phyloP scores from a whole-genome alignment of 257 asterid genomes.

The Solanum appendiculatum region DNA sequence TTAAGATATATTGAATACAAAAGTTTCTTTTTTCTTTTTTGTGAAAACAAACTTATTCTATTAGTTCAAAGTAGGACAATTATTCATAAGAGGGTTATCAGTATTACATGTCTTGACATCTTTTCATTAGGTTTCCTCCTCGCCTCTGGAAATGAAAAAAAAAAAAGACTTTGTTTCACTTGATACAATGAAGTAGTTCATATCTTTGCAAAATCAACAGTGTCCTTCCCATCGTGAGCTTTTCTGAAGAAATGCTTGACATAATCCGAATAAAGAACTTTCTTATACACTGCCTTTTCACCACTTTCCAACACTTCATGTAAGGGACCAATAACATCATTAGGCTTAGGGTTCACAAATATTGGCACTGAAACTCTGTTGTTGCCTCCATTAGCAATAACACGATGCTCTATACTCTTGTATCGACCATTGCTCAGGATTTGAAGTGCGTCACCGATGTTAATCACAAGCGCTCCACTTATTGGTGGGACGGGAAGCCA shows the following conservation, averaged over 20 bases:
- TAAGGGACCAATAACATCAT: slow-evolving; percentile 35
- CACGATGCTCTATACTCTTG: slow-evolving; percentile 52
- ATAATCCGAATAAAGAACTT: slow-evolving; percentile 30
- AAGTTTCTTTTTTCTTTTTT: not conserved
- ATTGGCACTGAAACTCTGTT: slow-evolving; percentile 41
- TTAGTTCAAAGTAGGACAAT: not conserved
- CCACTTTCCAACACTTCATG: slow-evolving; percentile 32
- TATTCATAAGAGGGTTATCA: not conserved
- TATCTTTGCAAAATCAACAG: slow-evolving; percentile 33
- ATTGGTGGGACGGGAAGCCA: slow-evolving; percentile 43
- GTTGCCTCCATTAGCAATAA: slow-evolving; percentile 15
- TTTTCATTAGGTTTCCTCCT: not conserved
- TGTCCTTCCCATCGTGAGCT: slow-evolving; percentile 43
- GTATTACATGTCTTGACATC: not conserved
- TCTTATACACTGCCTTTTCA: slow-evolving; percentile 29
- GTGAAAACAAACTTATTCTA: not conserved
- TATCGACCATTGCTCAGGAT: slow-evolving; percentile 44
- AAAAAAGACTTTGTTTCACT: not conserved
- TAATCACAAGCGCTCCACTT: slow-evolving; percentile 34
- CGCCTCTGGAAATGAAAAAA: too few relatives aligned
- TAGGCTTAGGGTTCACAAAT: slow-evolving; percentile 28
- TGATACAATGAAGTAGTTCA: slow-evolving; percentile 2
- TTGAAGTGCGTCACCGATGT: slow-evolving; percentile 40
- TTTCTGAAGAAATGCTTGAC: slow-evolving; percentile 43
- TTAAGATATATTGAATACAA: not conserved